These are phyloP conservation scores for Tetrahymena elliotti DNA, from an alignment of 73 alveolate genomes.

Conservation along the genomic window DNA sequence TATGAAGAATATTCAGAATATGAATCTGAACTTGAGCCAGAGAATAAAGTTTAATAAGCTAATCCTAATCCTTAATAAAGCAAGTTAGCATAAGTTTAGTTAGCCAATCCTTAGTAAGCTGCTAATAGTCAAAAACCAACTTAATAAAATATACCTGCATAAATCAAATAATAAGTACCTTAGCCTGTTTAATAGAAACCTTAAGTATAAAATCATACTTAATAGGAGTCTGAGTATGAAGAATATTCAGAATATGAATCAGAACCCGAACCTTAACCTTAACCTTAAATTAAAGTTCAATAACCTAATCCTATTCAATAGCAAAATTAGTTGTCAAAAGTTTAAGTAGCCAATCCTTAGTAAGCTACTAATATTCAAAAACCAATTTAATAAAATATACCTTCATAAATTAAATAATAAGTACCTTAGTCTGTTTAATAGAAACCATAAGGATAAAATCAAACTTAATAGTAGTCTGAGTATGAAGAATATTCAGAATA, in stretches of 20 bases:
- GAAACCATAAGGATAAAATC: neutral
- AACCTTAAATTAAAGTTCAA: neutral
- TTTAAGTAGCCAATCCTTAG: neutral
- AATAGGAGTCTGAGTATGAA: neutral
- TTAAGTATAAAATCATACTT: no score
- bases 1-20: neutral
- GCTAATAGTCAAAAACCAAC: neutral
- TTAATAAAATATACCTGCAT: neutral
- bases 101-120: neutral
- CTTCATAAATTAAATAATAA: neutral
- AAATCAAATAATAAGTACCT: neutral
- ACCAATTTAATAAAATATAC: neutral
- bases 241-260: neutral
- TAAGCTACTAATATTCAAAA: neutral
- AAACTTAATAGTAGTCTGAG: neutral
- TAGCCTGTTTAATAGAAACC: neutral
- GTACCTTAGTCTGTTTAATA: neutral
- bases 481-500: neutral
- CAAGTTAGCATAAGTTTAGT: neutral
- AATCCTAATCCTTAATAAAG: neutral
- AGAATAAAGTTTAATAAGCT: neutral
- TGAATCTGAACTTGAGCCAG: neutral
- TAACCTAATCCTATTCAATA: neutral
- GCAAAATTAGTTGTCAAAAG: neutral
- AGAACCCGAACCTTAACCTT: no score